These are phyloP conservation scores for Rosa multiflora DNA, from an alignment of 306 rosid species.

Conservation along the genomic window DNA sequence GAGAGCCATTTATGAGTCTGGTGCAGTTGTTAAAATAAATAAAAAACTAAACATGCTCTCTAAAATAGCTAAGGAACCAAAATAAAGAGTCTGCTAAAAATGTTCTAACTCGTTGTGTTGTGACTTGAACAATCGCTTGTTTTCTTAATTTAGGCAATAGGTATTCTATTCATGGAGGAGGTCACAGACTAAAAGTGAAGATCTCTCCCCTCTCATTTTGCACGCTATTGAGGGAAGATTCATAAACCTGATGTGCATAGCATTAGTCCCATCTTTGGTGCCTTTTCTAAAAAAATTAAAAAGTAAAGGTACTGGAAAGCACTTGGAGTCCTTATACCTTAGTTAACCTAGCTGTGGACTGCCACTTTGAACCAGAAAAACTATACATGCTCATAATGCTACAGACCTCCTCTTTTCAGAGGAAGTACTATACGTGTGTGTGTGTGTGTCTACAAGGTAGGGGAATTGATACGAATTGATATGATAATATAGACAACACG, in stretches of 20 bases:
- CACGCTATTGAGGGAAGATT: slow-evolving; percentile 19
- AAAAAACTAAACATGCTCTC: too few species aligned
- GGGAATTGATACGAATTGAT: neutral
- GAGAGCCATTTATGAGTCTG: too few species aligned
- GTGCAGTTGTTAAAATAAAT: too few species aligned
- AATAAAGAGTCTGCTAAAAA: too few species aligned
- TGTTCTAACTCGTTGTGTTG: neutral
- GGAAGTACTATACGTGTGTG: neutral
- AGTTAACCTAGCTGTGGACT: neutral
- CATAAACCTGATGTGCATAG: neutral
- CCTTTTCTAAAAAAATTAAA: neutral
- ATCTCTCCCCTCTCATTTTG: slow-evolving; percentile 1
- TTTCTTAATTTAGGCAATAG: neutral
- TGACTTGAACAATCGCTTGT: neutral
- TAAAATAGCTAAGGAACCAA: too few species aligned
- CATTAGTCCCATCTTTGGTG: neutral
- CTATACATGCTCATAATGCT: neutral
- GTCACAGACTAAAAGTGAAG: neutral
- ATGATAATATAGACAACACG: neutral
- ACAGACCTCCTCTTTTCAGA: neutral
- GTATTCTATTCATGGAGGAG: neutral
- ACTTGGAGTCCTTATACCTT: neutral
- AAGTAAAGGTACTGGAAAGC: neutral
- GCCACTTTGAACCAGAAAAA: neutral
- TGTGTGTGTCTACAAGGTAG: neutral